phyloP scores from a whole-genome alignment of 1,139 yeast species.

The Pichia sp. region DNA sequence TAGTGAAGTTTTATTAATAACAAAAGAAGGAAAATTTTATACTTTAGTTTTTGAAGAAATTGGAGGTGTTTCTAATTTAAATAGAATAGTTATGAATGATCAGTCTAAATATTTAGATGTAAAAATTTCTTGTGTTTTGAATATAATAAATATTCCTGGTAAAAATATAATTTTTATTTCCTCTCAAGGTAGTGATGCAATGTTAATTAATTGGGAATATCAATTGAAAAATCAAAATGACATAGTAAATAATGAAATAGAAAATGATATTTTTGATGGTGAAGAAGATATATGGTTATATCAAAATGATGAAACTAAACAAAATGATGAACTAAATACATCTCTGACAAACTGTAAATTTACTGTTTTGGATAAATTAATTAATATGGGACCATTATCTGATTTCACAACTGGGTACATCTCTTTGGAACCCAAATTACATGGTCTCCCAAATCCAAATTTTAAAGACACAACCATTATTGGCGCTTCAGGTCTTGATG shows the following conservation, averaged over 20 bases:
- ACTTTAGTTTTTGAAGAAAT: slow-evolving; percentile 42
- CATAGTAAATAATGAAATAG: slow-evolving; percentile 17
- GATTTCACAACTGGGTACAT: slow-evolving; percentile 61
- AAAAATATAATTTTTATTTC: slow-evolving; percentile 37
- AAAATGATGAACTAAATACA: slow-evolving; percentile 21
- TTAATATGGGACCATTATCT: slow-evolving; percentile 71
- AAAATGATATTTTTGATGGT: slow-evolving; percentile 27
- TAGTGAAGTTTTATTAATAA: slow-evolving; percentile 47
- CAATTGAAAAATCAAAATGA: slow-evolving; percentile 9
- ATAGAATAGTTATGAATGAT: slow-evolving; percentile 18
- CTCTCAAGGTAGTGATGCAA: slow-evolving; percentile 38
- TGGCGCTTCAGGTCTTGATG: slow-evolving; percentile 62
- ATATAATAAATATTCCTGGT: slow-evolving; percentile 23
- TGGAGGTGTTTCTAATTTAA: slow-evolving; percentile 27
- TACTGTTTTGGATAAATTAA: slow-evolving; percentile 45
- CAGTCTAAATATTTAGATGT: slow-evolving; percentile 18
- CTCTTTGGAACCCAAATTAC: slow-evolving; percentile 47
- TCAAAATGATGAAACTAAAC: slow-evolving; percentile 19
- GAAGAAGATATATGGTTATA: slow-evolving; percentile 34
- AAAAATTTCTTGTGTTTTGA: slow-evolving; percentile 18
- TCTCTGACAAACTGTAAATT: slow-evolving; percentile 31
- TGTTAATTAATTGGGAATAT: slow-evolving; percentile 33
- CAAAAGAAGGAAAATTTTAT: slow-evolving; percentile 46
- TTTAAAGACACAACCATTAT: slow-evolving; percentile 59
- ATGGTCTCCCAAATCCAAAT: slow-evolving; percentile 66